A percentile compares a stretch with the other conserved stretches of the same genome.
These are phyloP conservation scores for Scheffersomyces lignosus DNA, from an alignment of 805 yeast species.

Conservation along the genomic window DNA sequence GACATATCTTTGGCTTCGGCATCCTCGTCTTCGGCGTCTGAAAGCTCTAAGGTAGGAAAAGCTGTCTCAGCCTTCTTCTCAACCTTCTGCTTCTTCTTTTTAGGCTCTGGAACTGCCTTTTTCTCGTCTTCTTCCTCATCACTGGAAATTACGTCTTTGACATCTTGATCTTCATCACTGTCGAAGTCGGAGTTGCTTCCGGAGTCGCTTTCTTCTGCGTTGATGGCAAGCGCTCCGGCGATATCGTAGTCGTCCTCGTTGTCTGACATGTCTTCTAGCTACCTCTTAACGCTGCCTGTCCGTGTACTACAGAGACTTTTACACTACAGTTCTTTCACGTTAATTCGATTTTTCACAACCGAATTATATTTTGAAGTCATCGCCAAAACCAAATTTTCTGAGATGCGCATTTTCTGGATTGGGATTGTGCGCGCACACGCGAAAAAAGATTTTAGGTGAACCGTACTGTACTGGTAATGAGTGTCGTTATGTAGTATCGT, in stretches of 20 bases:
- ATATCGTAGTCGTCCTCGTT: constrained; percentile 59
- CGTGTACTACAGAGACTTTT: no score
- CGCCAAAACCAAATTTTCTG: no score
- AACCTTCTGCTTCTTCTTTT: constrained; percentile 26
- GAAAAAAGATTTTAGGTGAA: no score
- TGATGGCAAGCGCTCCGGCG: constrained; percentile 57
- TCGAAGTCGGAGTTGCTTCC: constrained; percentile 24
- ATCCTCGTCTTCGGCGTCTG: constrained; percentile 30
- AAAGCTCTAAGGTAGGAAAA: constrained; percentile 51
- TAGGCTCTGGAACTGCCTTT: constrained; percentile 23
- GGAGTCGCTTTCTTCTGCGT: constrained; percentile 38
- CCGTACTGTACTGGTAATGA: no score
- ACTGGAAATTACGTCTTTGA: constrained; percentile 55
- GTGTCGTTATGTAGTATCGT: no score
- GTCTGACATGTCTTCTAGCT: constrained; percentile 39
- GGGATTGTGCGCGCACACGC: no score
- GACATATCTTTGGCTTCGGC: constrained; percentile 49
- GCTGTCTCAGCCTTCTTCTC: constrained; percentile 20
- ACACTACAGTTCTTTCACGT: neutral
- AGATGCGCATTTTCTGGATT: no score
- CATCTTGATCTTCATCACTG: constrained; percentile 30
- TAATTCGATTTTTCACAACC: no score
- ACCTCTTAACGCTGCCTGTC: no score
- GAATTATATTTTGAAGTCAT: no score
- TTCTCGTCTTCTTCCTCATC: constrained; percentile 50